Percentiles rank a stretch among this genome's conserved stretches.
These are phyloP conservation scores for Pseudoneurospora amorphoporcata DNA, from an alignment of 495 filamentous ascomycete genomes.

Conservation along the genomic window DNA sequence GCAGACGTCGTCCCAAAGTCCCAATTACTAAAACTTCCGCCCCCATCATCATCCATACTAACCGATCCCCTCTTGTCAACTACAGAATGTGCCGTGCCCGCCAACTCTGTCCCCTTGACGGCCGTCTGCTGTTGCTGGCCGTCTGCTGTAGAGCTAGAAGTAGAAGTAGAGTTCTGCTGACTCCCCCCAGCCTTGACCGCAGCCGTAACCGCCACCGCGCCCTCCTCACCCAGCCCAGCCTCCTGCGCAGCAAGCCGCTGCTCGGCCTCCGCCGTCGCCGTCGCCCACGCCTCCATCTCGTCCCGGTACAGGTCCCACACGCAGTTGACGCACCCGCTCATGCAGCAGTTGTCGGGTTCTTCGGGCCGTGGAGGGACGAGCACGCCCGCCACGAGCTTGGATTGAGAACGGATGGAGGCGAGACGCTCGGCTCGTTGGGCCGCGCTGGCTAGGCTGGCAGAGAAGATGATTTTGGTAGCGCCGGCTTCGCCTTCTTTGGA, in stretches of 20 bases:
- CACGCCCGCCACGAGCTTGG: constrained; percentile 62
- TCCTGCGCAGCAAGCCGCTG: constrained; percentile 25
- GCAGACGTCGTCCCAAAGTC: constrained; percentile 20
- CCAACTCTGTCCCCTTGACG: neutral
- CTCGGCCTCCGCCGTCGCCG: constrained; percentile 45
- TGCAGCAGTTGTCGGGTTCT: constrained; percentile 98
- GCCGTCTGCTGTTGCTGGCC: neutral
- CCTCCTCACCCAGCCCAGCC: constrained; percentile 3
- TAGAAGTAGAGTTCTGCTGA: neutral
- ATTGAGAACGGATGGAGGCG: constrained; percentile 43
- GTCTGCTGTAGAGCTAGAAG: neutral
- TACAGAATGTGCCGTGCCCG: neutral
- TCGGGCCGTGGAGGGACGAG: constrained; percentile 70
- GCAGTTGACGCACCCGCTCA: constrained; percentile 96
- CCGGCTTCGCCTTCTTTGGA: neutral
- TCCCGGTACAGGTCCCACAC: constrained; percentile 90
- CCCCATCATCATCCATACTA: constrained; percentile 77
- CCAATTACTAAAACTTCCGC: constrained; percentile 63
- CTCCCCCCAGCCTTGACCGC: constrained; percentile 5
- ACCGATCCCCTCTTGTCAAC: constrained; percentile 15
- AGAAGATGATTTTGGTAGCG: constrained; percentile 51
- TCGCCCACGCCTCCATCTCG: constrained; percentile 81
- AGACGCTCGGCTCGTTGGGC: constrained; percentile 52
- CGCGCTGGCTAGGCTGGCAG: constrained; percentile 55
- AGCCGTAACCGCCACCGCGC: constrained; percentile 14